Evolutionary conservation across 2,329 filamentous ascomycete genomes (phyloP), one percentile per base, ranked within the genome.

Genomic region (Sclerotinia spermophila): DNA sequence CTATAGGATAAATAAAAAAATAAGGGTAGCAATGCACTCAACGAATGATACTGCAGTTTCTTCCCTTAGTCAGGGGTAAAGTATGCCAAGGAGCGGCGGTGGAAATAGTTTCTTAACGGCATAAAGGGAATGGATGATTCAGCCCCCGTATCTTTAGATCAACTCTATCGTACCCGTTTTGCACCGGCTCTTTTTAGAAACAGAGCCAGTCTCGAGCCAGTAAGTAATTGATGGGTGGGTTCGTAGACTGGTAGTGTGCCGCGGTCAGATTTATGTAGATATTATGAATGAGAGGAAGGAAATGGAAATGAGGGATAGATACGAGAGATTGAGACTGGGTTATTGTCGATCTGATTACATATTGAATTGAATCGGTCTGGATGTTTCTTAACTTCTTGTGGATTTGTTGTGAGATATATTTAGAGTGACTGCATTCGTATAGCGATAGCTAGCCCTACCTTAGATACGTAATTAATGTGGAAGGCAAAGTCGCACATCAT

Each of bases 1-100:
- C n/a, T n/a, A n/a, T 21, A 21, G 53, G 17, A 33, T 33, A 33
- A 21, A 56, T 33, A 56, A 56, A 61, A 21, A 33, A 21, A 56
- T 33, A 56, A 56, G 44, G 17, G 40, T 11, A 13, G 40, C 33
- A 64, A 35, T 48, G 30, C 42, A 27, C 38, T n/a, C 42, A 48
- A 59, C 71, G 67, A 72, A 73, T 73, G 10, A 69, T 30, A 71
- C 55, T 24, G 65, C 70, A 59, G 73, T 74, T 60, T 72, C 73
- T 74, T 71, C 45, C 64, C 70, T 64, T 71, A 73, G 70, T 73
- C 71, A 75, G 71, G 72, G 71, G 70, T 55, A 69, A 69, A 64
- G 42, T 19, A n/a, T 45, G 61, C 61, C 61, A 64, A 64, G 61
- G n/a, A 64, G 61, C 44, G n/a, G 44, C 61, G 61, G 44, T 64